phyloP scores from a whole-genome alignment of 148 eudicot genomes.

The Pouteria glomerata region DNA sequence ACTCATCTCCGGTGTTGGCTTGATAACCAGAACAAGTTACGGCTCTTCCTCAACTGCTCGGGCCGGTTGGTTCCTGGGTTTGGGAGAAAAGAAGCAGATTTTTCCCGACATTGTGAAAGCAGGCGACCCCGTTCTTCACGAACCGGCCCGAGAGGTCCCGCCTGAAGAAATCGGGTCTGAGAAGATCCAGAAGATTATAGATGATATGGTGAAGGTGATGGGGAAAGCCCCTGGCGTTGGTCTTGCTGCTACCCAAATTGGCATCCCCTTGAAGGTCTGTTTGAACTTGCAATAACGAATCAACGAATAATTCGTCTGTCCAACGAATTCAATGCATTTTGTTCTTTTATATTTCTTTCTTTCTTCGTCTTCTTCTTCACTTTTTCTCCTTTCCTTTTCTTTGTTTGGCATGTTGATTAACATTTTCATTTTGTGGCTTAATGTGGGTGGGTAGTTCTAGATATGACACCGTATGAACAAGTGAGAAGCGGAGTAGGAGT shows the following conservation, averaged over 20 bases:
- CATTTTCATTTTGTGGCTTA: too few species aligned
- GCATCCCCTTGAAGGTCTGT: slow-evolving; percentile 75
- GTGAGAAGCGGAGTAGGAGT: too few species aligned
- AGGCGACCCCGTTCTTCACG: slow-evolving; percentile 98
- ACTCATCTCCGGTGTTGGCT: slow-evolving; percentile 6
- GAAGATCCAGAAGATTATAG: slow-evolving; percentile 66
- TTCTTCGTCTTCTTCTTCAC: too few species aligned
- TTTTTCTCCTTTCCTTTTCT: too few species aligned
- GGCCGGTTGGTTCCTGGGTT: slow-evolving; percentile 75
- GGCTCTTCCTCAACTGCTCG: slow-evolving; percentile 29
- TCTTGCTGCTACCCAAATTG: slow-evolving; percentile 98
- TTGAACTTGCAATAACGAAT: not conserved
- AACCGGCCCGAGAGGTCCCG: slow-evolving; percentile 60
- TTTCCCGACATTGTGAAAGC: slow-evolving; percentile 77
- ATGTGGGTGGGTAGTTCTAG: too few species aligned
- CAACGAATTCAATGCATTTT: too few species aligned
- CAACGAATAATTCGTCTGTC: not conserved
- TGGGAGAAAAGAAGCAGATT: slow-evolving; percentile 44
- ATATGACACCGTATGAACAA: too few species aligned
- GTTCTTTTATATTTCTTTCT: too few species aligned
- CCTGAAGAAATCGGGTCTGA: slow-evolving; percentile 76
- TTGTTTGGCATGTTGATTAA: too few species aligned
- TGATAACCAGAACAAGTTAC: slow-evolving; percentile 15
- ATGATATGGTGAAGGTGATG: slow-evolving; percentile 85
- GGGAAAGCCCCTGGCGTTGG: slow-evolving; percentile 94